Conservation (phyloP, 2,329 filamentous ascomycete genomes). For the Dactylellina parvicollis region DNA sequence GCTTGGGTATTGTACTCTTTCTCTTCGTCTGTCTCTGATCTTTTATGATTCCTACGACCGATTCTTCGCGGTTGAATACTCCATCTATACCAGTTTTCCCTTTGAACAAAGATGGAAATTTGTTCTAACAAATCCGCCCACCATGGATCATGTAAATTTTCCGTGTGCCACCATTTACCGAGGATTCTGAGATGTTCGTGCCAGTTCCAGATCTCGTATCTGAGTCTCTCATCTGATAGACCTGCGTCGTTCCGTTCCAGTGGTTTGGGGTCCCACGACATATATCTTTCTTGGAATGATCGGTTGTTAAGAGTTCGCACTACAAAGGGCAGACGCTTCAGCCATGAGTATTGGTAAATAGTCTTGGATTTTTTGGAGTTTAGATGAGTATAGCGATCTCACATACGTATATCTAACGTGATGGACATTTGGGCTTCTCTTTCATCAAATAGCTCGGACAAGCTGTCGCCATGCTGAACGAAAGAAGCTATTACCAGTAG, state of each 20-base stretch:
- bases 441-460: conserved; percentile 16
- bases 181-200: conserved; percentile 18
- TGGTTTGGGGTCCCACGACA: conserved; percentile 19
- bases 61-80: background rate
- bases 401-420: conserved; percentile 12
- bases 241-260: background rate
- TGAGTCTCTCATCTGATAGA: background rate
- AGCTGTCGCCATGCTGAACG: conserved; percentile 17
- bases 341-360: too few species aligned
- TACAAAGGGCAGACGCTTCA: too few species aligned
- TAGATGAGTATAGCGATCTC: background rate
- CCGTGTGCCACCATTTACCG: conserved; percentile 8
- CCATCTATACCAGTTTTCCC: conserved; percentile 26
- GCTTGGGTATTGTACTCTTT: too few species aligned
- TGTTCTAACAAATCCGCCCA: conserved; percentile 8
- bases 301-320: conserved; percentile 16
- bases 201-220: conserved; percentile 19
- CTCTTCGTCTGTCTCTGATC: too few species aligned
- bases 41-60: background rate
- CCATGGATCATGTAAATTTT: conserved; percentile 1
- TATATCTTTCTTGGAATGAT: conserved; percentile 13
- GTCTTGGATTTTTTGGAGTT: too few species aligned
- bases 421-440: conserved; percentile 21
- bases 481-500: conserved; percentile 11
- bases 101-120: conserved; percentile 13